Base-by-base conservation (phyloP, 2,329 filamentous ascomycete genomes). In the Aureobasidium sp. region DNA sequence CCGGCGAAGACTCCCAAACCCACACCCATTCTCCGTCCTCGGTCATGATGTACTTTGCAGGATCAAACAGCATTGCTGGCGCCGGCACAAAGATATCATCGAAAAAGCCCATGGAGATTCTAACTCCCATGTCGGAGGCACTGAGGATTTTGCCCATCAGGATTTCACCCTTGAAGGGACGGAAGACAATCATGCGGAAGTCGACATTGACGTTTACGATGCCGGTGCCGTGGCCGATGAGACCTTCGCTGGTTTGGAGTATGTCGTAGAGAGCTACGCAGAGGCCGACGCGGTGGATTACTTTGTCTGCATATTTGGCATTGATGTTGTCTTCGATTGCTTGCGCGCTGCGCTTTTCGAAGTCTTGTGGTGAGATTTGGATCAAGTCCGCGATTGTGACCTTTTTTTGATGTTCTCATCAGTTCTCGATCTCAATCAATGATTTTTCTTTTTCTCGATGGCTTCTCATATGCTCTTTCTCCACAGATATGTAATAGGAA, bases 241-340 rank as follows among this genome's bases (percentile, higher is more conserved):
- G 79, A 34, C 94, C 94, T 74, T 99, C 94, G 0, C 92, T 96
- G 0, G 91, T 86, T 77, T 89, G 90, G 6, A 96, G 78, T 13
- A 99, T 80, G 72, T 97, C 94, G 77, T 94, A 97, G 69, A 99
- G 85, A 72, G 90, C 93, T 68, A 99, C 88, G 71, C 91, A 97
- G 4, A 99, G 86, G 12, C 94, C 94, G 63, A 97, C 87, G 71
- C 94, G 94, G 73, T 96, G 93, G 65, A 99, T 91, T 26, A 91
- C 89, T 76, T 93, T 94, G 78, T 99, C 97, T 64, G 93, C 87
- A 75, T 97, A 99, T 77, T 99, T 99, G 66, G 87, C 83, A 74
- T 99, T 97, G 77, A 99, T 94, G 70, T 94, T 94, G 78, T 99
- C 92, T 76, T 97, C 91, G 66, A 99, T 90, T 1, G 91, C 91